Evolutionary conservation across 352 stramenopile genomes (phyloP).

Genomic region (Thalassiosira livingstoniorum): DNA sequence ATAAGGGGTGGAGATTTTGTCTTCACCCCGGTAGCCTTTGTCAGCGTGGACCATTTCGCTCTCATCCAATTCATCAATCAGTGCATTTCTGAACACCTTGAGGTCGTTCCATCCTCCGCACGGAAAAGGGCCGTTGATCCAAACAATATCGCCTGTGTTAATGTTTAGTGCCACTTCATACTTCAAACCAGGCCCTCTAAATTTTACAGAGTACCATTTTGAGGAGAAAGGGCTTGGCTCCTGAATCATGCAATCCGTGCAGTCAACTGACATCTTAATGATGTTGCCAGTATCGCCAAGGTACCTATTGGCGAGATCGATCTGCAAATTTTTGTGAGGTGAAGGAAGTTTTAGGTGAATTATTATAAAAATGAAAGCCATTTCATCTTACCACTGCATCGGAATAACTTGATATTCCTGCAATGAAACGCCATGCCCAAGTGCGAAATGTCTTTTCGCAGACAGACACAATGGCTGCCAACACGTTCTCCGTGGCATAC

Average conservation of each 20-base stretch:
- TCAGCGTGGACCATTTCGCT: constrained; percentile 37
- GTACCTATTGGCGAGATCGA: no score
- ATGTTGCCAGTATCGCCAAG: not conserved
- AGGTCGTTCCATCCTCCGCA: constrained; percentile 25
- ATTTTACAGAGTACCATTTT: constrained; percentile 27
- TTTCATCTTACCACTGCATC: not conserved
- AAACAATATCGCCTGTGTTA: constrained; percentile 40
- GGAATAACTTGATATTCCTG: not conserved
- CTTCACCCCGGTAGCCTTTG: constrained; percentile 38
- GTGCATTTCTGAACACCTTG: constrained; percentile 17
- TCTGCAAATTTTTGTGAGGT: no score
- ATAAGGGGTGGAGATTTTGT: no score
- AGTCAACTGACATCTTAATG: not conserved
- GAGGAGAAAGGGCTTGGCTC: not conserved
- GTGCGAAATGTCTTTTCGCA: no score
- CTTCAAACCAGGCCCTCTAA: constrained; percentile 17
- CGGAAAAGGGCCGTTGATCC: constrained; percentile 47
- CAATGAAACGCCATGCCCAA: not conserved
- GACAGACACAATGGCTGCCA: no score
- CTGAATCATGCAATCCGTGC: not conserved
- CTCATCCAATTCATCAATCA: constrained; percentile 23
- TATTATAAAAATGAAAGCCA: not conserved
- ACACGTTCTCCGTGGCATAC: no score
- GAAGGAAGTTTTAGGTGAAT: not conserved
- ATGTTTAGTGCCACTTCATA: constrained; percentile 52